These are phyloP conservation scores for Asclepias syriaca DNA, from an alignment of 257 asterid species.

Conservation along the genomic window DNA sequence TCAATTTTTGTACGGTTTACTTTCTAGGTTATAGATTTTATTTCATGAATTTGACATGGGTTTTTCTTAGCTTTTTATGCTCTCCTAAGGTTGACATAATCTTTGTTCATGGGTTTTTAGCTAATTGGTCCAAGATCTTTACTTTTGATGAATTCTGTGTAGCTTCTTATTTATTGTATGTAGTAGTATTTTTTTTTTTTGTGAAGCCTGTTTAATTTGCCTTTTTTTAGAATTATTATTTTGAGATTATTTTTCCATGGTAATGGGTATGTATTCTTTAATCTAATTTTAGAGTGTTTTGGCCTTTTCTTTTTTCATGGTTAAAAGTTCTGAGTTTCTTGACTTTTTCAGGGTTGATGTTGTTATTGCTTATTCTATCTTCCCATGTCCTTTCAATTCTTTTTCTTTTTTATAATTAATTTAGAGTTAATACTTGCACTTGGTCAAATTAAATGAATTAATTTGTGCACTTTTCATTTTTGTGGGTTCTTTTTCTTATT, in stretches of 20 bases:
- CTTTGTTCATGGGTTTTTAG: background rate
- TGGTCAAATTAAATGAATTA: background rate
- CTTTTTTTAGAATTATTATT: background rate
- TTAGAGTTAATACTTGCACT: background rate
- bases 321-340: background rate
- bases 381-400: background rate
- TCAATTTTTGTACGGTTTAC: constrained; percentile 2
- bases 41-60: background rate
- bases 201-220: background rate
- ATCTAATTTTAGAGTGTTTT: background rate
- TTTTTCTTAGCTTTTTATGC: background rate
- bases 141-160: background rate
- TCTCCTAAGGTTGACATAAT: background rate
- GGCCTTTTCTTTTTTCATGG: background rate
- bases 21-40: constrained; percentile 11
- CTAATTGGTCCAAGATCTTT: background rate
- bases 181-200: background rate
- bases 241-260: background rate
- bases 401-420: too few species aligned
- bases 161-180: background rate
- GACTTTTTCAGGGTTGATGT: background rate
- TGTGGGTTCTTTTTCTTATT: background rate
- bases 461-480: background rate
- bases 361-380: background rate
- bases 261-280: background rate